Evolutionary conservation across 305 asterid genomes (phyloP).

Genomic region (Rubia tinctorum): DNA sequence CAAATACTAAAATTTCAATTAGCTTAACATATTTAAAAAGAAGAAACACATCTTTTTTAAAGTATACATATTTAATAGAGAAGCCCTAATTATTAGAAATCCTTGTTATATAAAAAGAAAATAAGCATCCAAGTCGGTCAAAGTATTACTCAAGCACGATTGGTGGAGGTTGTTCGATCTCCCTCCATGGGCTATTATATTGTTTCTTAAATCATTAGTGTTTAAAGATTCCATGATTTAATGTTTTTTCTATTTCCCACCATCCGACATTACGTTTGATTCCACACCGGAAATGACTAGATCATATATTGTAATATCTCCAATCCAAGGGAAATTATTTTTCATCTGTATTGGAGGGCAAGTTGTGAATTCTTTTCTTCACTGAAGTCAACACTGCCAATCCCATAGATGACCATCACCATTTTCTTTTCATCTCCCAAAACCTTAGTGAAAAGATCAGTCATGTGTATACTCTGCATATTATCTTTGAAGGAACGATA

Average conservation of each 20-base stretch:
- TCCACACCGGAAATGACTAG: conserved; percentile 70
- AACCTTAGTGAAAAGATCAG: conserved; percentile 34
- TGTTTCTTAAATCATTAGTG: too few relatives aligned
- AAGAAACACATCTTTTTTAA: too few relatives aligned
- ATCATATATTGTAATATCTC: conserved; percentile 71
- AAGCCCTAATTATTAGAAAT: too few relatives aligned
- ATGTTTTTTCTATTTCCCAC: too few relatives aligned
- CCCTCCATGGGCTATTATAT: too few relatives aligned
- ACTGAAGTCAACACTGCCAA: conserved; percentile 68
- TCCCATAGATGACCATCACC: conserved; percentile 71
- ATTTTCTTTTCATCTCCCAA: conserved; percentile 49
- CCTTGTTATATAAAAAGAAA: conserved; percentile 15
- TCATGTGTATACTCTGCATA: conserved; percentile 36
- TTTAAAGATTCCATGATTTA: too few relatives aligned
- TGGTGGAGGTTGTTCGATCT: too few relatives aligned
- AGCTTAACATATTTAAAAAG: too few relatives aligned
- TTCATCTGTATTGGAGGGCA: conserved; percentile 61
- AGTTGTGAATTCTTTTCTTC: conserved; percentile 74
- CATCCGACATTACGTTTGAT: conserved; percentile 52
- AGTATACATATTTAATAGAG: too few relatives aligned
- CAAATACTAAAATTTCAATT: too few relatives aligned
- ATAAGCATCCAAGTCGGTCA: conserved; percentile 19
- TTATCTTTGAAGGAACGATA: conserved; percentile 39
- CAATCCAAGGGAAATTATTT: conserved; percentile 65
- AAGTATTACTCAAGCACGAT: too few relatives aligned